Percentiles rank a stretch among this genome's conserved stretches.
Evolutionary conservation across 2,329 filamentous ascomycete species (phyloP).

Genomic region (Orbilia ellipsospora): DNA sequence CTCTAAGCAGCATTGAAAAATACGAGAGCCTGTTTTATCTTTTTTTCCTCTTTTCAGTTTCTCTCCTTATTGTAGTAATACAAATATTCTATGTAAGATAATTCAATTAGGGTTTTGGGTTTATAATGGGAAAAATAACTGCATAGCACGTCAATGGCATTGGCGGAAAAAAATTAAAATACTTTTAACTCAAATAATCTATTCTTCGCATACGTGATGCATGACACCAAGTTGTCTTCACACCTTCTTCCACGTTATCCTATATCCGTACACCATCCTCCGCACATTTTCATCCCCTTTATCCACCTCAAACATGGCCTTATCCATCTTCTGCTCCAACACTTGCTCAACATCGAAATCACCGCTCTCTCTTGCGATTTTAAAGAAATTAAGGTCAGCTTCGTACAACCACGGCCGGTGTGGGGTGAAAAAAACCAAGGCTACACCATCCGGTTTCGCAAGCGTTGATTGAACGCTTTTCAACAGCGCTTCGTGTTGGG

Average conservation of each 20-base stretch:
- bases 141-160: neutral
- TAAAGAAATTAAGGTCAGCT: conserved; percentile 88
- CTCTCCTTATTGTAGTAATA: neutral
- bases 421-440: conserved; percentile 92
- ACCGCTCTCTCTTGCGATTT: conserved; percentile 75
- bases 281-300: conserved; percentile 73
- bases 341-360: conserved; percentile 79
- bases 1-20: conserved; percentile 3
- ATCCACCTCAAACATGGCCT: conserved; percentile 89
- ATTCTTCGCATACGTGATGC: too few relatives aligned
- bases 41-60: neutral
- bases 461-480: conserved; percentile 77
- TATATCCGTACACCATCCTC: conserved; percentile 35
- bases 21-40: neutral
- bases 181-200: too few relatives aligned
- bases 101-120: neutral
- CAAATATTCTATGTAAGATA: neutral
- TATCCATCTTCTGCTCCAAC: conserved; percentile 82
- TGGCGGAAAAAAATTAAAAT: neutral
- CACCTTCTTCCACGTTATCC: conserved; percentile 39
- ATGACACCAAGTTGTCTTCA: too few relatives aligned
- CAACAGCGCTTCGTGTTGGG: conserved; percentile 82
- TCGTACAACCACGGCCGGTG: conserved; percentile 90
- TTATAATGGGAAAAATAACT: too few relatives aligned
- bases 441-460: conserved; percentile 69